These are phyloP conservation scores for Termitomyces sp. DNA, from an alignment of 768 basidiomycete genomes.

Conservation along the genomic window DNA sequence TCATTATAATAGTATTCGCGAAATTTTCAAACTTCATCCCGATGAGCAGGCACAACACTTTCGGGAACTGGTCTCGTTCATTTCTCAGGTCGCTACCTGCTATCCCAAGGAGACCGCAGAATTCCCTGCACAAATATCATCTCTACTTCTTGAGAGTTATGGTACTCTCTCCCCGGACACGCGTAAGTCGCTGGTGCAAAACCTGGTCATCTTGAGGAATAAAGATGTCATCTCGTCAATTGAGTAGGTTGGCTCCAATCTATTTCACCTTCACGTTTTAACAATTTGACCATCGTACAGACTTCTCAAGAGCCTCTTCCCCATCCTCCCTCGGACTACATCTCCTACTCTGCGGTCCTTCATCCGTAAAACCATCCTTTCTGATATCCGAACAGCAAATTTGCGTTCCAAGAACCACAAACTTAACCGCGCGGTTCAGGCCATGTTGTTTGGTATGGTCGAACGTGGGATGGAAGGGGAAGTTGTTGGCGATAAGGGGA, in stretches of 20 bases:
- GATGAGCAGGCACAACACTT: constrained; percentile 85
- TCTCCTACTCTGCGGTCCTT: constrained; percentile 80
- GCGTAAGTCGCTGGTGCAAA: constrained; percentile 82
- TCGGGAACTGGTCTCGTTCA: constrained; percentile 85
- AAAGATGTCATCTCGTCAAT: constrained; percentile 91
- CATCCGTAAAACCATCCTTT: constrained; percentile 91
- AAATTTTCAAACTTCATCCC: constrained; percentile 81
- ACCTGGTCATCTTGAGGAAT: constrained; percentile 89
- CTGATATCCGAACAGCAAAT: constrained; percentile 92
- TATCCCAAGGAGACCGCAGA: constrained; percentile 90
- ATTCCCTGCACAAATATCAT: constrained; percentile 79
- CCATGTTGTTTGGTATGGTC: constrained; percentile 94
- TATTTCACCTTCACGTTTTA: constrained; percentile 2
- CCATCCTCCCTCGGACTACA: constrained; percentile 90
- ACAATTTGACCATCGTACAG: constrained; percentile 38
- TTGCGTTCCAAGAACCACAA: constrained; percentile 88
- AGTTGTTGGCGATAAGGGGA: constrained; percentile 83
- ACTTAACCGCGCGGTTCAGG: constrained; percentile 92
- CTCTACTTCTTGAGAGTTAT: constrained; percentile 78
- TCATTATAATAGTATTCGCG: constrained; percentile 84
- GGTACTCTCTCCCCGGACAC: constrained; percentile 75
- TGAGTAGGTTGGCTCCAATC: constrained; percentile 56
- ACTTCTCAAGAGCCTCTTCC: constrained; percentile 88
- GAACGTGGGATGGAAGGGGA: constrained; percentile 87
- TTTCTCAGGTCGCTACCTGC: constrained; percentile 82